A percentile compares a stretch with the other conserved stretches of the same genome.
These are phyloP conservation scores for Ceratocystis ficicola DNA, from an alignment of 2,329 filamentous ascomycete genomes.

Conservation along the genomic window DNA sequence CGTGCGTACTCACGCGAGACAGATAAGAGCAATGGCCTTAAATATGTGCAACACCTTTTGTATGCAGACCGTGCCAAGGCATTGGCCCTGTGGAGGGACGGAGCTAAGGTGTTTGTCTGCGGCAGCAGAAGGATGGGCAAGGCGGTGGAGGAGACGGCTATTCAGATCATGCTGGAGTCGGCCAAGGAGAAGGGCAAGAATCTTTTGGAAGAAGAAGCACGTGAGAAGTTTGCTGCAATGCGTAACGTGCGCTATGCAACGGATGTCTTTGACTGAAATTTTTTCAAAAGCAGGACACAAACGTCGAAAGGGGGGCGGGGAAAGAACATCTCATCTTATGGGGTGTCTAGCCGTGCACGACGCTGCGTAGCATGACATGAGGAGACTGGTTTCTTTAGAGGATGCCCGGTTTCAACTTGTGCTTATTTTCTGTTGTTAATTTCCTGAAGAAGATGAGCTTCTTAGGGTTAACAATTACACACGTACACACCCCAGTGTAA, in stretches of 20 bases:
- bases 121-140: conserved; percentile 44
- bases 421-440: too few relatives aligned
- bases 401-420: too few relatives aligned
- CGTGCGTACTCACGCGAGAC: conserved; percentile 41
- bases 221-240: conserved; percentile 38
- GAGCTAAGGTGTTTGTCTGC: conserved; percentile 51
- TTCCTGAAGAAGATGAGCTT: too few relatives aligned
- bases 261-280: conserved; percentile 46
- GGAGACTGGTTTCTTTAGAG: too few relatives aligned
- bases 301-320: too few relatives aligned
- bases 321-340: too few relatives aligned
- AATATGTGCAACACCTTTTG: conserved; percentile 38
- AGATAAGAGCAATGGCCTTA: conserved; percentile 37
- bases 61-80: conserved; percentile 31
- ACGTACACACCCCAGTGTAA: too few relatives aligned
- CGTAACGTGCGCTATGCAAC: conserved; percentile 46
- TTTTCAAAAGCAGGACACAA: not conserved
- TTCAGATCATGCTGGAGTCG: conserved; percentile 30
- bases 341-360: too few relatives aligned
- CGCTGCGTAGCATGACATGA: too few relatives aligned
- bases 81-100: conserved; percentile 32
- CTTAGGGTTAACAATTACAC: too few relatives aligned
- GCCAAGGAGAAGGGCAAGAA: conserved; percentile 28
- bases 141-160: conserved; percentile 34
- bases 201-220: conserved; percentile 32